Base-by-base conservation (phyloP, 768 basidiomycete species). In the Mycena rosella region DNA sequence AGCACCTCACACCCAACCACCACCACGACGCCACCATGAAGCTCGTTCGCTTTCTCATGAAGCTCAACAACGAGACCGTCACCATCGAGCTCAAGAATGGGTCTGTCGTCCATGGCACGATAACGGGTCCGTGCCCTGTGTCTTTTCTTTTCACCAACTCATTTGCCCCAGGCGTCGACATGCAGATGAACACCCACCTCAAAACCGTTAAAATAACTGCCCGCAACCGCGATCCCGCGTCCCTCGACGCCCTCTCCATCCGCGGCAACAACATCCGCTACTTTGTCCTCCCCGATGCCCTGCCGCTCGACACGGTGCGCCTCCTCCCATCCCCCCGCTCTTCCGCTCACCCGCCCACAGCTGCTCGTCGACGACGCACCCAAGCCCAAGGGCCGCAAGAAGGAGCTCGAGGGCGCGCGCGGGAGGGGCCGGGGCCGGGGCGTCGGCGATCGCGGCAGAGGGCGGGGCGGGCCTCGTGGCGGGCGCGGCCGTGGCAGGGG, bases 131-230 rank as follows among this genome's bases (percentile, higher is more conserved):
- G 70, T 90, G 78, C 27, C 47, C 42, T 27, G 13, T 47, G 6
- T 53, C 45, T 40, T 40, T 65, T 52, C 54, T 34, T 48, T 18
- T 11, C 8, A 54, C 30, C 53, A 18, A 63, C 48, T 62, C 49
- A 42, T 26, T 17, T n/a, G n/a, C 15, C 44, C 18, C 78, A 98
- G 97, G 96, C 65, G 98, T 99, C 56, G 97, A 99, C 81, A 96
- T 97, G 87, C 96, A 97, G 76, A 99, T 99, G 97, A 99, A 98
- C 84, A 99, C 97, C 3, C 93, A 98, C 74, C 86, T 99, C 58
- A 99, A 99, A 85, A 95, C 96, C 53, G 94, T 99, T 71, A 98
- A 98, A 82, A 91, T 99, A 85, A 95, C 95, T n/a, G 86, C 90
- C 32, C 90, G 95, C 60, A 96, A 95, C 78, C 92, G 94, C 67